These are phyloP conservation scores for Cyclotella cryptica DNA, from an alignment of 108 stramenopile genomes.

Conservation along the genomic window DNA sequence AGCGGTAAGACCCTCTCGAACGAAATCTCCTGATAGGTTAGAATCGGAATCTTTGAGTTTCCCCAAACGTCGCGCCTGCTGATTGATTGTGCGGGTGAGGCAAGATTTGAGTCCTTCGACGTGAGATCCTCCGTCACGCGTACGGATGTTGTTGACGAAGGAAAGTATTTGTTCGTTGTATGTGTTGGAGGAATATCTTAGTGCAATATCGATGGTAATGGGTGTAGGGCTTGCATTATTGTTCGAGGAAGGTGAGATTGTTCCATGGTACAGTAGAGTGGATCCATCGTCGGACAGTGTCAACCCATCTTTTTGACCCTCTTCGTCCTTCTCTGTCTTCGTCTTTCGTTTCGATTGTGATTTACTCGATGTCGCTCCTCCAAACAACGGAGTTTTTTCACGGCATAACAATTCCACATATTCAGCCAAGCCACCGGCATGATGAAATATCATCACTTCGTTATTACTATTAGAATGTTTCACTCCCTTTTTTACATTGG, in stretches of 20 bases:
- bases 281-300: slow-evolving; percentile 43
- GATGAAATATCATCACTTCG: slow-evolving; percentile 76
- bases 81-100: slow-evolving; percentile 89
- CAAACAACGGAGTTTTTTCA: slow-evolving; percentile 82
- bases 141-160: slow-evolving; percentile 95
- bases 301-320: slow-evolving; percentile 17
- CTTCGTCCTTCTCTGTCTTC: slow-evolving; percentile 33
- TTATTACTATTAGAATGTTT: slow-evolving; percentile 29
- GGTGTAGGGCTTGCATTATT: slow-evolving; percentile 39
- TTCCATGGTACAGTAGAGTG: slow-evolving; percentile 47
- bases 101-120: slow-evolving; percentile 92
- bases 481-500: slow-evolving; percentile 37
- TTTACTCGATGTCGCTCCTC: slow-evolving; percentile 17
- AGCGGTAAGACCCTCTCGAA: slow-evolving; percentile 93
- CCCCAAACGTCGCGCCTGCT: slow-evolving; percentile 72
- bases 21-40: slow-evolving; percentile 90
- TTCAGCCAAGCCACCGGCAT: slow-evolving; percentile 88
- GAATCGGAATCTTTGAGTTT: slow-evolving; percentile 77
- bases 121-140: slow-evolving; percentile 95
- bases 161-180: slow-evolving; percentile 91
- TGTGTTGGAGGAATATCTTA: slow-evolving; percentile 91
- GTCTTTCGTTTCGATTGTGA: slow-evolving; percentile 24
- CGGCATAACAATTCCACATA: slow-evolving; percentile 86
- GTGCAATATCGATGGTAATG: slow-evolving; percentile 83
- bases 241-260: slow-evolving; percentile 37